phyloP scores from a whole-genome alignment of 1,284 basidiomycete genomes.

The Agroathelia rolfsii region DNA sequence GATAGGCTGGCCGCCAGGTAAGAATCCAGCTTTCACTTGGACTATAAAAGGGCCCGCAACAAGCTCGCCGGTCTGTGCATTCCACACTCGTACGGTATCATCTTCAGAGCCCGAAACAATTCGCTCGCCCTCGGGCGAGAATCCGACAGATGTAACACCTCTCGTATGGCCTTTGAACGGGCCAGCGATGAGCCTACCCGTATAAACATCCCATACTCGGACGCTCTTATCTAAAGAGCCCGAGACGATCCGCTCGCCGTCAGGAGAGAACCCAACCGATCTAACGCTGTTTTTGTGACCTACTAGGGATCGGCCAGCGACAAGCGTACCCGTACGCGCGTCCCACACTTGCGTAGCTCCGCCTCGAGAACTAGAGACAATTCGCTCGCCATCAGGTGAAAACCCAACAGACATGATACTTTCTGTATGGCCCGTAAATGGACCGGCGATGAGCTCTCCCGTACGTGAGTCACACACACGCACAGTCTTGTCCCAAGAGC shows the following conservation, averaged over 20 bases:
- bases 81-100: conserved; percentile 1
- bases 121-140: conserved; percentile 1
- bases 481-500: conserved; percentile 13
- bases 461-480: conserved; percentile 16
- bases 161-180: not conserved
- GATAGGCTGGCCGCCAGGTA: too few species aligned
- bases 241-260: not conserved
- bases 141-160: not conserved
- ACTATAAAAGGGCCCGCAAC: too few species aligned
- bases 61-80: conserved; percentile 1
- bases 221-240: not conserved
- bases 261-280: conserved; percentile 4
- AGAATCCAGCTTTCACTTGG: too few species aligned
- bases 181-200: too few species aligned
- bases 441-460: conserved; percentile 7
- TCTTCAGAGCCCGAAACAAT: conserved; percentile 4
- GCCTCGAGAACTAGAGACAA: conserved; percentile 19
- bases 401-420: conserved; percentile 10
- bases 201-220: not conserved
- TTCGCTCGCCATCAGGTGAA: conserved; percentile 7
- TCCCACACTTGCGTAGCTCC: conserved; percentile 23
- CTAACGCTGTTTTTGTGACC: conserved; percentile 12
- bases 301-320: conserved; percentile 13
- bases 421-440: conserved; percentile 15
- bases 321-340: conserved; percentile 5